Evolutionary conservation across 164 flowering plant genomes (phyloP), one percentile per base, ranked within the genome.

Genomic region (Berberis vulgaris): DNA sequence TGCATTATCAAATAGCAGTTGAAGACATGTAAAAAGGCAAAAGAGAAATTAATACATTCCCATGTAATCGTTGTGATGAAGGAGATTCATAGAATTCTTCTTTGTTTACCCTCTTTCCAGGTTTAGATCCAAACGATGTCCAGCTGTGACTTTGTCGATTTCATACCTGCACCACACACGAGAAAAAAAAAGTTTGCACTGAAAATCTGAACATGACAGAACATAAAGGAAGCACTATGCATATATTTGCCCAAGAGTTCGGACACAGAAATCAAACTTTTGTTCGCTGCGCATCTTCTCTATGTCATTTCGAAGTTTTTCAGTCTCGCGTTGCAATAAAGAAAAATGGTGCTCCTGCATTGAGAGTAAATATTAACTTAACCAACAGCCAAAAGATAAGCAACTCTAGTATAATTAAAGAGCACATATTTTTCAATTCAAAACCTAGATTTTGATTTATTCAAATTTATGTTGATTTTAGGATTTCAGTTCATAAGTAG

Each of bases 241-340:
- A 47, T 40, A 49, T 8, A 49, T 50, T 50, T 4, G 6, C 5
- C 49, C 38, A n/a, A 41, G 9, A 1, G 11, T 44, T 56, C 8
- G 13, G 43, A 5, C n/a, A 12, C 49, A n/a, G 12, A 38, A 69
- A 26, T 46, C 77, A 62, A 40, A 86, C 91, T 90, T 91, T 67
- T 88, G 63, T 71, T 88, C 94, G 73, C 83, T 87, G 45, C 90
- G 89, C 84, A 88, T 84, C 69, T 84, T 88, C 43, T 90, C 97
- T 55, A 85, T 81, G 61, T 90, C 96, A 67, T 71, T 72, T 60
- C 79, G 79, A 54, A 83, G 83, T 67, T 91, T 91, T 65, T 88
- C 94, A 49, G 78, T 81, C 78, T 88, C 92, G 43, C 79, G 83
- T 78, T 82, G 87, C 80, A 87, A 59, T 70, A 73, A 56, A 52